A percentile compares a stretch with the other conserved stretches of the same genome.
Evolutionary conservation across 805 yeast species (phyloP).

Genomic region (Monosporozyma siamensis): DNA sequence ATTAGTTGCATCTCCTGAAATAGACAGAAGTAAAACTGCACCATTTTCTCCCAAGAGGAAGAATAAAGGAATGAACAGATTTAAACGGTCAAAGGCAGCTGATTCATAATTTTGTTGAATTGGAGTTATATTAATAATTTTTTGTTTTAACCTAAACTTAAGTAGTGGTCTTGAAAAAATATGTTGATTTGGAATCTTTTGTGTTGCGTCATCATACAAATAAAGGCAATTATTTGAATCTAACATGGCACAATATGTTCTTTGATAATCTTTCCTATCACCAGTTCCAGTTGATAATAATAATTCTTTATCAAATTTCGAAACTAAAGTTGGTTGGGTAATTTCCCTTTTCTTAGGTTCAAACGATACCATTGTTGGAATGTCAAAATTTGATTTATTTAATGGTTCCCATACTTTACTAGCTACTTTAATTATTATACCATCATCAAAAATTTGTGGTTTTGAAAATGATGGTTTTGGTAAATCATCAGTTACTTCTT

Average conservation of each 20-base stretch:
- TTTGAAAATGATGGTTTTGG: no score
- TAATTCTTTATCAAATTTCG: background rate
- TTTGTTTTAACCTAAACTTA: background rate
- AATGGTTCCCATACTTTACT: background rate
- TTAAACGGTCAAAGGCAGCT: background rate
- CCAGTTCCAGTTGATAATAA: background rate
- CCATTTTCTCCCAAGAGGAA: background rate
- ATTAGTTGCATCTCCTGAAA: background rate
- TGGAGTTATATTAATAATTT: background rate
- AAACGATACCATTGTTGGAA: no score
- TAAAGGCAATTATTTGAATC: background rate
- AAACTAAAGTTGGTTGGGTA: no score
- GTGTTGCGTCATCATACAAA: background rate
- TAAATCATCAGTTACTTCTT: no score
- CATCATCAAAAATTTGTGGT: constrained; percentile 1
- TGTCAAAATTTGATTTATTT: background rate
- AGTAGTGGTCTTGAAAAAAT: background rate
- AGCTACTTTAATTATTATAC: background rate
- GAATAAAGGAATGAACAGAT: background rate
- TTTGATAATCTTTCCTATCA: constrained; percentile 1
- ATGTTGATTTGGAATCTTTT: background rate
- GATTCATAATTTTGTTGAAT: background rate
- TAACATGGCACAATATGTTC: background rate
- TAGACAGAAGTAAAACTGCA: background rate
- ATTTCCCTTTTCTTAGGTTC: no score